Evolutionary conservation across 257 asterid genomes (phyloP).

Genomic region (Pogostemon cablin): DNA sequence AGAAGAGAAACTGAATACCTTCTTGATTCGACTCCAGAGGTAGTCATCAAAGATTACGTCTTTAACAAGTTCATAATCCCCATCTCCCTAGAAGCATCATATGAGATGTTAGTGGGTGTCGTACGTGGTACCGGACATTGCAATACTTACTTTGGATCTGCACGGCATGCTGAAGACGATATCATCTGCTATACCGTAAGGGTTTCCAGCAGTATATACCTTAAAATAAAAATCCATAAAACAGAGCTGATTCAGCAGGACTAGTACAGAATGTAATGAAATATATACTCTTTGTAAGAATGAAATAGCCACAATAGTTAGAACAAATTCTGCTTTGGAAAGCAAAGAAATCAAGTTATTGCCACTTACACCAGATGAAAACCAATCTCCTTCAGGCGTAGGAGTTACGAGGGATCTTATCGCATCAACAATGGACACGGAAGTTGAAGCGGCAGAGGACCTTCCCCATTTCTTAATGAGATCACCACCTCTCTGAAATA

Average conservation of each 20-base stretch:
- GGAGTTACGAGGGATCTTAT: conserved; percentile 91
- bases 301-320: neutral
- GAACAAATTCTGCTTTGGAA: neutral
- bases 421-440: conserved; percentile 87
- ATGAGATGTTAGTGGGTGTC: conserved; percentile 5
- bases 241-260: neutral
- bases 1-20: conserved; percentile 41
- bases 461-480: conserved; percentile 98
- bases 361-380: conserved; percentile 82
- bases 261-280: neutral
- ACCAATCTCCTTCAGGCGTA: conserved; percentile 96
- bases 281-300: neutral
- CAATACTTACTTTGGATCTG: conserved; percentile 69
- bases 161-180: conserved; percentile 99
- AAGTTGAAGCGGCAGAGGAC: conserved; percentile 98
- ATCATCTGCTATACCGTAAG: conserved; percentile 82
- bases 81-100: conserved; percentile 66
- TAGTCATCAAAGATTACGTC: conserved; percentile 75
- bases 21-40: conserved; percentile 79
- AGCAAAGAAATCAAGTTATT: neutral
- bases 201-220: conserved; percentile 89
- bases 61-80: conserved; percentile 88
- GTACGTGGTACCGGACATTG: neutral
- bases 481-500: conserved; percentile 89
- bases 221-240: conserved; percentile 20